Evolutionary conservation across 495 filamentous ascomycete genomes (phyloP), one percentile per base, ranked within the genome.

Genomic region (Aspergillus kassunensis): DNA sequence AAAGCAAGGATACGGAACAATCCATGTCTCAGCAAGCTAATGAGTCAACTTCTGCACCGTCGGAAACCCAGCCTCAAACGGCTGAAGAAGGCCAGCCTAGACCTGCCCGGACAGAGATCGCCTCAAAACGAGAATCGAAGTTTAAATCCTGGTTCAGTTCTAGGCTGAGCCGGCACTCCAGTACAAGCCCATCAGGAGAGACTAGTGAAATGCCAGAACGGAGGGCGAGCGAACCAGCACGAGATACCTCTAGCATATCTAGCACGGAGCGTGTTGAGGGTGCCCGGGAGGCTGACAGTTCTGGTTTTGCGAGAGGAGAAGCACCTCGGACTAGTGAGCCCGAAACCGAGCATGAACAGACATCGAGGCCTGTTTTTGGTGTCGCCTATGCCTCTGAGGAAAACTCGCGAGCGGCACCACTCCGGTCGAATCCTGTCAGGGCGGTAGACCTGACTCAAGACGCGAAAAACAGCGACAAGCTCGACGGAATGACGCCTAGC

Each of bases 141-240:
- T 69, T 86, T 31, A 85, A 77, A 47, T 72, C 73, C 37, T 88
- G 83, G 83, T 65, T 88, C 36, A 82, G 80, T 57, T 75, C 65
- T 7, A 78, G 74, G 43, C 70, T 86, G 34, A 68, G 73, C 0
- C 72, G 78, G 47, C 65, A 67, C 16, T 40, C 66, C 51, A 65
- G 72, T 63, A 62, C 59, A 18, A 37, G 50, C 19, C 20, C 20
- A 16, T 6, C 31, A 16, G 52, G 35, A 19, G 44, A 23, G 36
- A 36, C 18, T 15, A 44, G 27, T 5, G 48, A 37, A 23, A 35
- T 16, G 20, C 46, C 16, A 9, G 56, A 47, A 35, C 10, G 27
- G 31, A 25, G 19, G 3, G n/a, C 41, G 37, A 30, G 40, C 39
- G 15, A 19, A 13, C 39, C 39, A 7, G 29, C 19, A 10, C 18